Evolutionary conservation across 106 monocot genomes (phyloP), one percentile per base, ranked within the genome.

Genomic region (Platanthera zijinensis): DNA sequence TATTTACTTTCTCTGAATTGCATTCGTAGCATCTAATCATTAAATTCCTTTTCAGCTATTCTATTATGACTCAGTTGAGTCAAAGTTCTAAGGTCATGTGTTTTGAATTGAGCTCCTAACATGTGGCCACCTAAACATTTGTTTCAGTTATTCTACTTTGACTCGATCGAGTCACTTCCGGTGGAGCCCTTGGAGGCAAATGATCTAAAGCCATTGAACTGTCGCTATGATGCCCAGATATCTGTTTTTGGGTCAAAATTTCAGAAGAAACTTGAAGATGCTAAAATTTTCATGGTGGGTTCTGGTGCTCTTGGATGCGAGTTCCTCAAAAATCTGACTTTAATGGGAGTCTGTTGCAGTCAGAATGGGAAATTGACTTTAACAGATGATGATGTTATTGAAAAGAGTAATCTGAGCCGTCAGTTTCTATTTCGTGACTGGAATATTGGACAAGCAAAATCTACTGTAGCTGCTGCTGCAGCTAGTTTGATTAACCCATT

Each of bases 391-490:
- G 75, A 75, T 75, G 74, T 75, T 8, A 75, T 75, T 57, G 74
- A 77, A 48, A 77, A 77, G 50, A 61, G 57, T 30, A 77, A 61
- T 77, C 50, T 77, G 8, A 77, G 77, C 66, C 77, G 77, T 11
- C 77, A 77, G 19, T 77, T 77, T 48, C 10, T 77, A 50, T 77
- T 77, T 21, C 77, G 77, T 67, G 77, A 77, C 21, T 66, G 77
- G 77, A 77, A 77, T 49, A 77, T 77, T 48, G 77, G 77, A 48
- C 77, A 77, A 22, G 57, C 77, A 5, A 77, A 77, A 77, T 77
- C 77, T 13, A 67, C 77, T 8, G 66, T 77, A 21, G 77, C 77
- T 48, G 77, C 77, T 50, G 45, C 64, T 11, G 64, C 77, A 8
- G 77, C 77, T 67, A 21, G 64, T 50, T 50, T 48, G 18, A 50